Evolutionary conservation across 2,329 filamentous ascomycete genomes (phyloP), one percentile per base, ranked within the genome.

Genomic region (Apiospora pterosperma): DNA sequence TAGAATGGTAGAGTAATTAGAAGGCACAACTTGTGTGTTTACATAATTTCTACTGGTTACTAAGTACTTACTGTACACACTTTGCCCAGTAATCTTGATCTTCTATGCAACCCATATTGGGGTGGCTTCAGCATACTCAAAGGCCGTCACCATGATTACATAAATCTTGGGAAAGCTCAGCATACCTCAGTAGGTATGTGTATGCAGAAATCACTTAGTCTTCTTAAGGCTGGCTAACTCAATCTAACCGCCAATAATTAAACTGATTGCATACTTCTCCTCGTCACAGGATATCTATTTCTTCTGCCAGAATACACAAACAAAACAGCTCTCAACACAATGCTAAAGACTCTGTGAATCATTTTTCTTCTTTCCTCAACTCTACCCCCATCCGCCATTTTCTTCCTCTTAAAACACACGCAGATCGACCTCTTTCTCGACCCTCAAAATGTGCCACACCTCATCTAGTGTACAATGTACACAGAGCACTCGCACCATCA

Each of bases 261-360:
- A 34, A 55, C 48, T 55, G 48, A n/a, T 55, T 55, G 25, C 48
- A 28, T 25, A 34, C 48, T 55, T 34, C 25, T n/a, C 48, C 48
- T 28, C 16, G 48, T 55, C 28, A 19, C 8, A 16, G 48, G 16
- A 55, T 55, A 55, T 34, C 48, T n/a, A 55, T 55, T 34, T 12
- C 21, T 19, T 28, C 28, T 55, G 48, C 48, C 28, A 55, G 16
- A 55, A 55, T 55, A 55, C 48, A 55, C 48, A 55, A 55, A 55
- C 48, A 34, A 55, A 55, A 55, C 25, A 55, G 48, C 48, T 55
- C 25, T 21, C n/a, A 62, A 62, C 21, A 62, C 60, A 62, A 48
- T 31, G 60, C 60, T 62, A 48, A 48, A 62, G 39, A 62, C 48
- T 62, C n/a, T 48, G n/a, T 5, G 59, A 41, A 61, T 28, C 39